Evolutionary conservation across 208 protist species (phyloP).

Genomic region (Phytomonas francai): DNA sequence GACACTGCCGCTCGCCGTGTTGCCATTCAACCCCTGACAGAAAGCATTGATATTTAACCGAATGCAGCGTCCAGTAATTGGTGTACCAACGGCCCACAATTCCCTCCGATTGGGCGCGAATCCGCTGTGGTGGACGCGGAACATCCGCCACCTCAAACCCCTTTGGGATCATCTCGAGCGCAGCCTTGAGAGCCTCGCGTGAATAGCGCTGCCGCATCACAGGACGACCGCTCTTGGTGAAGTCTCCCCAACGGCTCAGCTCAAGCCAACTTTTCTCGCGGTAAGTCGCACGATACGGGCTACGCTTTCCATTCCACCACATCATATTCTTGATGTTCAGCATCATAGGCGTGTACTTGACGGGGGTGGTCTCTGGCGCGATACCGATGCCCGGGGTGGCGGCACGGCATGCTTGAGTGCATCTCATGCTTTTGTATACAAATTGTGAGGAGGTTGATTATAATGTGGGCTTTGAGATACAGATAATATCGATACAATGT

Average conservation of each 20-base stretch:
- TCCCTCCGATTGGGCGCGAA: slow-evolving; percentile 78
- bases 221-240: slow-evolving; percentile 37
- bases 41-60: slow-evolving; percentile 79
- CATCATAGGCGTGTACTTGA: slow-evolving; percentile 88
- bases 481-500: neutral
- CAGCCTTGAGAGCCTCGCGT: slow-evolving; percentile 52
- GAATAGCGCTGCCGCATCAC: slow-evolving; percentile 80
- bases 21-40: slow-evolving; percentile 74
- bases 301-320: slow-evolving; percentile 64
- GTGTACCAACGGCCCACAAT: slow-evolving; percentile 87
- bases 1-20: slow-evolving; percentile 65
- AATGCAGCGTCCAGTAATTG: slow-evolving; percentile 90
- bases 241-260: slow-evolving; percentile 37
- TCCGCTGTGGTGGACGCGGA: slow-evolving; percentile 77
- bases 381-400: slow-evolving; percentile 71
- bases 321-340: slow-evolving; percentile 75
- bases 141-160: slow-evolving; percentile 80
- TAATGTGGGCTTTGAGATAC: neutral
- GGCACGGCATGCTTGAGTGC: slow-evolving; percentile 35
- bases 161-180: slow-evolving; percentile 65
- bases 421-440: slow-evolving; percentile 14
- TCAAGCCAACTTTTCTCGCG: slow-evolving; percentile 81
- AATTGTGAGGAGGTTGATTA: neutral
- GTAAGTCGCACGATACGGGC: slow-evolving; percentile 56
- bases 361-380: slow-evolving; percentile 82